Evolutionary conservation across 805 yeast genomes (phyloP).

Genomic region (Lachancea dasiensis): DNA sequence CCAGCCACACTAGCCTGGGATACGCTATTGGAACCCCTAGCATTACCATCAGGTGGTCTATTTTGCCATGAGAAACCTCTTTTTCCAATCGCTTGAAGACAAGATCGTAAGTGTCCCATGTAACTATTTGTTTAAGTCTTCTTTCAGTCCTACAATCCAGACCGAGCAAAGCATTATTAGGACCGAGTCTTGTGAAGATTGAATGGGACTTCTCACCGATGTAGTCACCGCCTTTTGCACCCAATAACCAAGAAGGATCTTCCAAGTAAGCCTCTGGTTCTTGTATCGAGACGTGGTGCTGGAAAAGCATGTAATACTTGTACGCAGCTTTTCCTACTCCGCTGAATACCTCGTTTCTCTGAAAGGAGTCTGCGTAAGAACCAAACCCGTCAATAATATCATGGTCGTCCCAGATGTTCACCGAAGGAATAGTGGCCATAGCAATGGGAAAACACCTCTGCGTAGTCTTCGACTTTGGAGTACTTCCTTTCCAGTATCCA

Average conservation of each 20-base stretch:
- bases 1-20: slow-evolving; percentile 91
- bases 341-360: slow-evolving; percentile 61
- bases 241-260: slow-evolving; percentile 58
- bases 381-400: slow-evolving; percentile 97
- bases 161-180: slow-evolving; percentile 64
- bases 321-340: slow-evolving; percentile 76
- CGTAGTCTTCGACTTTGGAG: slow-evolving; percentile 49
- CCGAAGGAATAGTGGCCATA: slow-evolving; percentile 73
- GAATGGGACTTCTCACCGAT: slow-evolving; percentile 66
- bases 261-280: slow-evolving; percentile 38
- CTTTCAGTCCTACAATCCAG: slow-evolving; percentile 94
- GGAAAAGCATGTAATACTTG: slow-evolving; percentile 85
- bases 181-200: slow-evolving; percentile 66
- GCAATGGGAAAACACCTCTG: slow-evolving; percentile 70
- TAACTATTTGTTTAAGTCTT: slow-evolving; percentile 50
- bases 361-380: slow-evolving; percentile 70
- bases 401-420: slow-evolving; percentile 90
- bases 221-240: slow-evolving; percentile 49
- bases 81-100: slow-evolving; percentile 53
- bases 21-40: slow-evolving; percentile 94
- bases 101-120: slow-evolving; percentile 47
- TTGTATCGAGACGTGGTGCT: slow-evolving; percentile 63
- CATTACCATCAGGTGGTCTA: slow-evolving; percentile 74
- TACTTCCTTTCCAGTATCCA: slow-evolving; percentile 74
- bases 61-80: slow-evolving; percentile 49